These are phyloP conservation scores for Trypanosoma avium DNA, from an alignment of 208 protist species.

Conservation along the genomic window DNA sequence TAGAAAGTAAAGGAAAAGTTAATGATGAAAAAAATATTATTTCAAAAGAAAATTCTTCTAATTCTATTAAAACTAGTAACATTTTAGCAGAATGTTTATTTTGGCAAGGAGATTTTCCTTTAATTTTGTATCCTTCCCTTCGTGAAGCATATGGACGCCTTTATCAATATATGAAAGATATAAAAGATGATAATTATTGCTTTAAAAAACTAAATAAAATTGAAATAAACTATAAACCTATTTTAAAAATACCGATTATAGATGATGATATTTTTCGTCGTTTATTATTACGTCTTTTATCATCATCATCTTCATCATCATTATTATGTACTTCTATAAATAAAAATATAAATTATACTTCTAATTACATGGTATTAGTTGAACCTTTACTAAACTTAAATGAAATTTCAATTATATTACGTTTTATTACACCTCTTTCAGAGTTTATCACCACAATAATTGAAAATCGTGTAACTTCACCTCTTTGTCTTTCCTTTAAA, in stretches of 20 bases:
- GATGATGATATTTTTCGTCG: constrained; percentile 63
- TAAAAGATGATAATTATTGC: not conserved
- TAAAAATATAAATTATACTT: not conserved
- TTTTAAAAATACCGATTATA: constrained; percentile 27
- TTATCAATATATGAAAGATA: not conserved
- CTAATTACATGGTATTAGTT: constrained; percentile 6
- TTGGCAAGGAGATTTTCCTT: constrained; percentile 42
- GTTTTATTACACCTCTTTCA: constrained; percentile 23
- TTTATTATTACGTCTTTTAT: constrained; percentile 44
- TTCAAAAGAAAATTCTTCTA: not conserved
- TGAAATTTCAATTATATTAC: constrained; percentile 15
- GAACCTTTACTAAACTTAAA: constrained; percentile 15
- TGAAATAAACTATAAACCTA: not conserved
- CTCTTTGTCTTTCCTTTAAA: constrained; percentile 48
- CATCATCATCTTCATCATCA: constrained; percentile 15
- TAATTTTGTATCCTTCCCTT: constrained; percentile 33
- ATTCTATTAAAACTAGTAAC: not conserved
- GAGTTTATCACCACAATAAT: constrained; percentile 22
- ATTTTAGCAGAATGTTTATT: constrained; percentile 39
- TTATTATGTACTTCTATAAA: not conserved
- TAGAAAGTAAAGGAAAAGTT: not conserved
- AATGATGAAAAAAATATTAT: not conserved
- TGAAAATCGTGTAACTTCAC: constrained; percentile 1
- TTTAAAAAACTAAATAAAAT: not conserved
- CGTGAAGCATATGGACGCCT: constrained; percentile 24